phyloP scores from a whole-genome alignment of 2,329 filamentous ascomycete genomes.

The Cucurbitaria berberidis region DNA sequence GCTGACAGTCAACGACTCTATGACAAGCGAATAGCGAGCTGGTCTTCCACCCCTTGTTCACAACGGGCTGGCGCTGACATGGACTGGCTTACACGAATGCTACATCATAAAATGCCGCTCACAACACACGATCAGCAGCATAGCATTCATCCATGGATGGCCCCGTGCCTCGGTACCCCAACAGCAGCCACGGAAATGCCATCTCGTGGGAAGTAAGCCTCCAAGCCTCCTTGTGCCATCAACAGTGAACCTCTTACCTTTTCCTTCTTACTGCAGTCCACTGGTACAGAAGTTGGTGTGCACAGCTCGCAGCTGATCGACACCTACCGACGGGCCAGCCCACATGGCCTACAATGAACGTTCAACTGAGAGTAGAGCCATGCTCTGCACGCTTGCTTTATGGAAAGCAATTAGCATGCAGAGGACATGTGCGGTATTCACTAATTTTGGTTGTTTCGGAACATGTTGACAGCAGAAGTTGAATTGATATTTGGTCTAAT shows the following conservation, averaged over 20 bases:
- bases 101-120: background rate
- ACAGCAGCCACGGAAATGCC: background rate
- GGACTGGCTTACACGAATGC: background rate
- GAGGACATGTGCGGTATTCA: background rate
- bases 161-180: background rate
- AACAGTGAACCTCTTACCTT: too few relatives aligned
- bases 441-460: background rate
- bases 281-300: too few relatives aligned
- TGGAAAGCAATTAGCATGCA: background rate
- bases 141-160: background rate
- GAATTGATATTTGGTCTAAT: too few relatives aligned
- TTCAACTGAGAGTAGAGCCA: background rate
- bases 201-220: background rate
- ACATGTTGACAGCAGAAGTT: too few relatives aligned
- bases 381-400: background rate
- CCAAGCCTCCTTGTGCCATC: too few relatives aligned
- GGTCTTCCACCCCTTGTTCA: background rate
- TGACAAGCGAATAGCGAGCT: background rate
- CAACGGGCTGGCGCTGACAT: background rate
- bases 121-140: background rate
- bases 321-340: background rate
- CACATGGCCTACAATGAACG: background rate
- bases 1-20: too few relatives aligned
- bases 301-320: conserved; percentile 1
- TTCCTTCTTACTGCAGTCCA: too few relatives aligned